phyloP scores from a whole-genome alignment of 257 asterid genomes.

The Solanum sitiens region DNA sequence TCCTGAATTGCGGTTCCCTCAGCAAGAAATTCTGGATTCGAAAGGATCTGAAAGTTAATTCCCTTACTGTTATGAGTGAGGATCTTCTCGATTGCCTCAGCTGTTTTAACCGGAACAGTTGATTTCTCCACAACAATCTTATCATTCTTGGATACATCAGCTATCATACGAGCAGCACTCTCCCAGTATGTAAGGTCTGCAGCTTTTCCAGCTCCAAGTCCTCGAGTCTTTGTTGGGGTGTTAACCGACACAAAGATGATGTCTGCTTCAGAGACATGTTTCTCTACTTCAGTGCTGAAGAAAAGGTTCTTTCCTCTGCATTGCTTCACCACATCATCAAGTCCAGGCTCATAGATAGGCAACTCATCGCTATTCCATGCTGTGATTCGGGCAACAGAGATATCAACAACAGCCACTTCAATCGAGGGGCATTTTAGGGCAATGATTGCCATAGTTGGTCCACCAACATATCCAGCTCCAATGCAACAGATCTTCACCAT shows the following conservation, averaged over 20 bases:
- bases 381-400: constrained; percentile 28
- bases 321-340: constrained; percentile 50
- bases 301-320: constrained; percentile 54
- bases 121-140: constrained; percentile 62
- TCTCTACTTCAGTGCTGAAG: constrained; percentile 47
- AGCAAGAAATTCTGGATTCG: constrained; percentile 54
- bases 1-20: constrained; percentile 57
- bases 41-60: constrained; percentile 39
- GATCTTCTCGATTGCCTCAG: constrained; percentile 57
- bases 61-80: constrained; percentile 51
- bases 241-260: constrained; percentile 51
- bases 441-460: constrained; percentile 43
- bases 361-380: constrained; percentile 53
- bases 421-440: constrained; percentile 37
- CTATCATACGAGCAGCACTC: constrained; percentile 58
- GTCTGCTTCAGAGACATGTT: constrained; percentile 45
- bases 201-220: constrained; percentile 62
- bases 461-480: constrained; percentile 47
- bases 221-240: constrained; percentile 52
- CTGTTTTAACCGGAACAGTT: constrained; percentile 55
- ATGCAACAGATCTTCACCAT: constrained; percentile 43
- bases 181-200: constrained; percentile 61
- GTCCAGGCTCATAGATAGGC: constrained; percentile 65
- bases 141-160: constrained; percentile 45
- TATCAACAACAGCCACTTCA: constrained; percentile 42